Evolutionary conservation across 2,329 filamentous ascomycete species (phyloP).

Genomic region (Colletotrichum incanum): DNA sequence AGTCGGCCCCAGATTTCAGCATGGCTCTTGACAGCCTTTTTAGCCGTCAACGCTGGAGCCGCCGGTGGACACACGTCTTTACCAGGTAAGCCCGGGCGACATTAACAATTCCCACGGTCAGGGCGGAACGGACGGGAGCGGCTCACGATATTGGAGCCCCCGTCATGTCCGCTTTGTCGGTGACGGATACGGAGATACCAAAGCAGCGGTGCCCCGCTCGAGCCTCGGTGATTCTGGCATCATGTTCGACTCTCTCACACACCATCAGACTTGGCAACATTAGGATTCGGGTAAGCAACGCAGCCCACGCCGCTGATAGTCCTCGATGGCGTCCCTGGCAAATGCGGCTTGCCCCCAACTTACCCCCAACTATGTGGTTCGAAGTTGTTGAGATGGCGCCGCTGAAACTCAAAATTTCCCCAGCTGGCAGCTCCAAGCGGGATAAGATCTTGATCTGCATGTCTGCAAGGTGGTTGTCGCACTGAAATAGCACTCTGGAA

Average conservation of each 20-base stretch:
- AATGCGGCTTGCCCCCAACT: not conserved
- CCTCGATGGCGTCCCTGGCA: conserved; percentile 1
- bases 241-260: conserved; percentile 5
- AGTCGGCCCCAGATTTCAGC: conserved; percentile 33
- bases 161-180: conserved; percentile 15
- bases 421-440: conserved; percentile 24
- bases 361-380: not conserved
- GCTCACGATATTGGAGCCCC: conserved; percentile 9
- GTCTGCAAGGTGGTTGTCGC: conserved; percentile 19
- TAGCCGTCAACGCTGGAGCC: conserved; percentile 34
- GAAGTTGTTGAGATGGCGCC: conserved; percentile 31
- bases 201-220: conserved; percentile 24
- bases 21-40: conserved; percentile 6
- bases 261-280: conserved; percentile 20
- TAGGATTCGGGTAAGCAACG: not conserved
- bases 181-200: conserved; percentile 9
- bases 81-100: conserved; percentile 29
- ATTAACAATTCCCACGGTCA: conserved; percentile 25
- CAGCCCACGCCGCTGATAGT: conserved; percentile 5
- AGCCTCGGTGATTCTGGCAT: conserved; percentile 20
- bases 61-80: conserved; percentile 17
- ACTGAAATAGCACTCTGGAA: conserved; percentile 16
- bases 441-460: conserved; percentile 6
- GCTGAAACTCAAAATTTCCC: conserved; percentile 33
- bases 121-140: conserved; percentile 15